These are phyloP conservation scores for Candida nanaspora DNA, from an alignment of 805 yeast species.

Conservation along the genomic window DNA sequence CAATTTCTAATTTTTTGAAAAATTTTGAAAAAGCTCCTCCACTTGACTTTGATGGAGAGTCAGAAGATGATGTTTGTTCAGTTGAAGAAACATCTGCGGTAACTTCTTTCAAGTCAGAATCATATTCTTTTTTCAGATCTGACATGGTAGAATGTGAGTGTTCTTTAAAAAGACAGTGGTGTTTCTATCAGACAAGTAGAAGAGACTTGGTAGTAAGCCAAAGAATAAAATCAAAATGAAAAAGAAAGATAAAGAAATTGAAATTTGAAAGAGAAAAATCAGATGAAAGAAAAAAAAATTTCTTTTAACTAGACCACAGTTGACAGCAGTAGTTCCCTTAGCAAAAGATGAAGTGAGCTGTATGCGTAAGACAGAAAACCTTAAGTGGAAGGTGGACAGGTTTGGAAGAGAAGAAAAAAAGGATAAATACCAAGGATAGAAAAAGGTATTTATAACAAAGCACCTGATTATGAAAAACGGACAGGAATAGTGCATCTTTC, in stretches of 20 bases:
- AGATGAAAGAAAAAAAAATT: no score
- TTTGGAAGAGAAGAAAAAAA: not conserved
- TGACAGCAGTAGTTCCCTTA: no score
- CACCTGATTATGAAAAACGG: not conserved
- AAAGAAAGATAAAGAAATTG: not conserved
- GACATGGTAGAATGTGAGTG: not conserved
- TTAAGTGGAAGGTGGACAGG: no score
- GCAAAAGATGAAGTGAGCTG: no score
- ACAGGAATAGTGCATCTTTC: no score
- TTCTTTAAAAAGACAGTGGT: no score
- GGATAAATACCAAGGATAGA: not conserved
- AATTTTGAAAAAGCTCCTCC: not conserved
- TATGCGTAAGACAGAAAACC: no score
- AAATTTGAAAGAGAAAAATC: no score
- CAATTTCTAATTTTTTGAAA: slow-evolving; percentile 11
- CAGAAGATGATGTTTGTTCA: not conserved
- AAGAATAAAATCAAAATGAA: not conserved
- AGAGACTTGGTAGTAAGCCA: not conserved
- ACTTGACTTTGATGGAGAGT: no score
- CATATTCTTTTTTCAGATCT: not conserved
- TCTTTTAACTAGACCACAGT: no score
- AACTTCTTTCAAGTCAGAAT: not conserved
- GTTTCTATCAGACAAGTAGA: no score
- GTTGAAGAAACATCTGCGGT: not conserved
- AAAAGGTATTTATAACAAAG: not conserved